Conservation (phyloP, 192 early-diverging fungal species). For the Coemansia sp. region DNA sequence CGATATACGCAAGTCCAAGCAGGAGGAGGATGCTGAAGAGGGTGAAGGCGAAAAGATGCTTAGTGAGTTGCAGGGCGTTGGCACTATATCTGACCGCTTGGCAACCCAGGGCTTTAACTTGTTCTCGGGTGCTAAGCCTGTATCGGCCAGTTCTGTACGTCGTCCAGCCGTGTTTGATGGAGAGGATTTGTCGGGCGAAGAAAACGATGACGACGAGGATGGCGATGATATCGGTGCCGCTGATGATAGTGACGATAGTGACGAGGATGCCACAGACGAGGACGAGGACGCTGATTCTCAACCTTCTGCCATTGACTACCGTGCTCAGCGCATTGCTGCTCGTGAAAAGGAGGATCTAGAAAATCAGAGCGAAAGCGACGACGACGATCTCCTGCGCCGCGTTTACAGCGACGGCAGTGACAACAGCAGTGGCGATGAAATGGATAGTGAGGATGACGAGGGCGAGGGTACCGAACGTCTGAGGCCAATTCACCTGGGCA, state of each 20-base stretch:
- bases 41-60: conserved; percentile 90
- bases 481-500: conserved; percentile 33
- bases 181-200: neutral
- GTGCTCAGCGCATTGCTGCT: conserved; percentile 57
- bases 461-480: conserved; percentile 11
- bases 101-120: conserved; percentile 39
- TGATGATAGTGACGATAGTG: conserved; percentile 19
- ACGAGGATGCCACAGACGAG: conserved; percentile 25
- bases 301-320: conserved; percentile 10
- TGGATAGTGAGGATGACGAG: conserved; percentile 3
- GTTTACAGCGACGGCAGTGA: conserved; percentile 12
- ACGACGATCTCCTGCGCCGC: conserved; percentile 27
- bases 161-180: conserved; percentile 64
- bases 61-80: conserved; percentile 82
- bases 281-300: conserved; percentile 10
- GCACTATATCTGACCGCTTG: conserved; percentile 37
- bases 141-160: conserved; percentile 36
- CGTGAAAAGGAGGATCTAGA: conserved; percentile 67
- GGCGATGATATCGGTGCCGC: conserved; percentile 32
- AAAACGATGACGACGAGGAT: conserved; percentile 47
- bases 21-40: conserved; percentile 55
- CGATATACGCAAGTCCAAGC: conserved; percentile 71
- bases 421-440: conserved; percentile 7
- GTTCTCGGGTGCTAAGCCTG: conserved; percentile 41
- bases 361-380: conserved; percentile 5